Evolutionary conservation across 2,329 filamentous ascomycete species (phyloP), one percentile per base, ranked within the genome.

Genomic region (Neonectria ditissima): DNA sequence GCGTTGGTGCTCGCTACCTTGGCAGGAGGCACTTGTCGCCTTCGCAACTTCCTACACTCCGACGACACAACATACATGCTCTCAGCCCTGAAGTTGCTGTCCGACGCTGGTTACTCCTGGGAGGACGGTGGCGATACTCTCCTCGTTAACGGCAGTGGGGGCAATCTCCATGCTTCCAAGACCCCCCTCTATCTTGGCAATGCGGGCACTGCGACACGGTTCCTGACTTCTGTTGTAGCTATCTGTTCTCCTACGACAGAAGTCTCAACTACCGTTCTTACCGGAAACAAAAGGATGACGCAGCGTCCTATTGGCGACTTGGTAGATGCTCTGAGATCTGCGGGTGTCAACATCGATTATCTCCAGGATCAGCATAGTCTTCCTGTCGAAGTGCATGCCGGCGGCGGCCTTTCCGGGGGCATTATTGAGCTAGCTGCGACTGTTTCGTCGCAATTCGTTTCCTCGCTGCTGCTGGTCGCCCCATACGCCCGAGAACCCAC

Each of bases 51-150:
- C 32, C 86, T 99, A 10, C 95, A 97, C 79, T 98, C 96, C 0
- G 96, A 98, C 73, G 96, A 99, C 76, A 97, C 94, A 0, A 93
- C 98, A 77, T 96, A 93, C 79, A 99, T 99, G 96, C 84, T 99
- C 47, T 93, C 93, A 62, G 95, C 96, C n/a, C 89, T 99, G 61
- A 87, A 88, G 26, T 90, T 91, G 73, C 87, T 99, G 22, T 90
- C 92, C 32, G 96, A 94, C 28, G 95, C 94, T 18, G 91, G 91
- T 1, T 99, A 97, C 80, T 88, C 90, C 1, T 99, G 95, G 95
- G 93, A 97, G 79, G 92, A 97, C 55, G 91, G 94, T 61, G 96
- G 96, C n/a, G 92, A 96, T 72, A 89, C 96, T 8, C 85, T 99
- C 26, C 89, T 97, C 3, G 92, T 99, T 16, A 90, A 92, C 65